Percentiles rank a stretch among this genome's conserved stretches.
phyloP scores from a whole-genome alignment of 1,284 basidiomycete genomes.

The Meira nashicola region DNA sequence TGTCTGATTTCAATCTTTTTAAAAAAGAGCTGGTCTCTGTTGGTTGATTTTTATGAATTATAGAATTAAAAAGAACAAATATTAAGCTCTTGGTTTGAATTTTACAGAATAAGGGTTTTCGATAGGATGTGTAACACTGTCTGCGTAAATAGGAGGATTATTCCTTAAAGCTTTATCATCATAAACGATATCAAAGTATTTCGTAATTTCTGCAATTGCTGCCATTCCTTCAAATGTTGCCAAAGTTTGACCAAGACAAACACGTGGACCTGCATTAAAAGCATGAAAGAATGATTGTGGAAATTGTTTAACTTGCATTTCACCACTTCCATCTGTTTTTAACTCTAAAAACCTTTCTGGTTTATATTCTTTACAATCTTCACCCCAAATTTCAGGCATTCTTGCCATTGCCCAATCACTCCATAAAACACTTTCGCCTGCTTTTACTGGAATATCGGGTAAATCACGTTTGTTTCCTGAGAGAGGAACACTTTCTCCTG shows the following conservation, averaged over 20 bases:
- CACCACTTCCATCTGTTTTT: constrained; percentile 29
- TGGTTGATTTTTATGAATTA: too few relatives aligned
- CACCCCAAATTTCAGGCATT: constrained; percentile 42
- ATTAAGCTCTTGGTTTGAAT: not conserved
- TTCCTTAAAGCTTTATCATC: not conserved
- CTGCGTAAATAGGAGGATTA: constrained; percentile 11
- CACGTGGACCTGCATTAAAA: constrained; percentile 46
- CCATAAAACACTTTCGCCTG: constrained; percentile 32
- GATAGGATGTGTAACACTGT: constrained; percentile 10
- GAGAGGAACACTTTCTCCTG: constrained; percentile 24
- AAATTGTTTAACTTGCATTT: constrained; percentile 54
- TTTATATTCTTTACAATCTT: constrained; percentile 48
- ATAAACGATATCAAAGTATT: constrained; percentile 9
- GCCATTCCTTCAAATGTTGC: constrained; percentile 38
- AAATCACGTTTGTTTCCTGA: constrained; percentile 13
- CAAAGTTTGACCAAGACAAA: constrained; percentile 48
- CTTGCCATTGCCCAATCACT: constrained; percentile 38
- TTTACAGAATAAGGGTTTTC: constrained; percentile 5
- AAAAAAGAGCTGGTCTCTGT: too few relatives aligned
- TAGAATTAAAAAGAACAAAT: too few relatives aligned
- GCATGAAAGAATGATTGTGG: constrained; percentile 46
- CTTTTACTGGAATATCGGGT: constrained; percentile 25
- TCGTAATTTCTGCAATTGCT: constrained; percentile 27
- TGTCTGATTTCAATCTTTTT: too few relatives aligned
- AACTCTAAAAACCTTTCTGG: constrained; percentile 46